A percentile compares a stretch with the other conserved stretches of the same genome.
Conservation (phyloP, 2,329 filamentous ascomycete genomes). For the Corynespora cassiicola region DNA sequence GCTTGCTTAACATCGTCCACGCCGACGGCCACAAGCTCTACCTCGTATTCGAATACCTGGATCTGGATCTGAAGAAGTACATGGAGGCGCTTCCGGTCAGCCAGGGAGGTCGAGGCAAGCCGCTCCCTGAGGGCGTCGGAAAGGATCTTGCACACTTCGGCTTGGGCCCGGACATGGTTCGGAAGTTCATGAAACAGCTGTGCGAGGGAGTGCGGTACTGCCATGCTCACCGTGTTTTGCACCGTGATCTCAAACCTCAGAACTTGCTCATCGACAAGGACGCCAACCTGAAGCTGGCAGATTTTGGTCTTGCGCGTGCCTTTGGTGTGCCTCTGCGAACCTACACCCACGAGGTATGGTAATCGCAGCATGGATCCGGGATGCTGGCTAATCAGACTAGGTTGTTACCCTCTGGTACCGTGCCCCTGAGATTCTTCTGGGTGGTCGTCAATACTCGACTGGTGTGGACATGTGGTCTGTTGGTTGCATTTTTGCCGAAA, state of each 20-base stretch:
- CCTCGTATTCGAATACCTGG: constrained; percentile 90
- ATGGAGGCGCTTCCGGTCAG: constrained; percentile 89
- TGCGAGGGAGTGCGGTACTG: constrained; percentile 87
- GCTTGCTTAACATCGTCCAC: constrained; percentile 89
- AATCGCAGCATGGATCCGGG: neutral
- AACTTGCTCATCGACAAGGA: constrained; percentile 87
- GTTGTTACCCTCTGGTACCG: constrained; percentile 95
- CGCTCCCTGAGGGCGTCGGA: constrained; percentile 78
- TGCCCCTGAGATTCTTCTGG: constrained; percentile 86
- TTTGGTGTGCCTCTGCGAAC: constrained; percentile 91
- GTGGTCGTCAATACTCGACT: constrained; percentile 90
- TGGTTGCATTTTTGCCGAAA: constrained; percentile 93
- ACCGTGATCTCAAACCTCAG: constrained; percentile 89
- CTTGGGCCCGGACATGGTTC: constrained; percentile 80
- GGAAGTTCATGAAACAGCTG: constrained; percentile 91
- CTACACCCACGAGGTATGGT: constrained; percentile 81
- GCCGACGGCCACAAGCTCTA: constrained; percentile 95
- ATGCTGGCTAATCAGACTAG: constrained; percentile 43
- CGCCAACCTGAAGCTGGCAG: constrained; percentile 87
- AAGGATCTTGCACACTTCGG: constrained; percentile 70
- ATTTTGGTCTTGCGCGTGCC: constrained; percentile 87
- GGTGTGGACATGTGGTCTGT: constrained; percentile 97
- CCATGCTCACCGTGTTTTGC: constrained; percentile 85
- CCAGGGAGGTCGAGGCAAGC: constrained; percentile 84
- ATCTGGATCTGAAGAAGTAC: constrained; percentile 92